These are phyloP conservation scores for Quillaja saponaria DNA, from an alignment of 306 rosid genomes.

Conservation along the genomic window DNA sequence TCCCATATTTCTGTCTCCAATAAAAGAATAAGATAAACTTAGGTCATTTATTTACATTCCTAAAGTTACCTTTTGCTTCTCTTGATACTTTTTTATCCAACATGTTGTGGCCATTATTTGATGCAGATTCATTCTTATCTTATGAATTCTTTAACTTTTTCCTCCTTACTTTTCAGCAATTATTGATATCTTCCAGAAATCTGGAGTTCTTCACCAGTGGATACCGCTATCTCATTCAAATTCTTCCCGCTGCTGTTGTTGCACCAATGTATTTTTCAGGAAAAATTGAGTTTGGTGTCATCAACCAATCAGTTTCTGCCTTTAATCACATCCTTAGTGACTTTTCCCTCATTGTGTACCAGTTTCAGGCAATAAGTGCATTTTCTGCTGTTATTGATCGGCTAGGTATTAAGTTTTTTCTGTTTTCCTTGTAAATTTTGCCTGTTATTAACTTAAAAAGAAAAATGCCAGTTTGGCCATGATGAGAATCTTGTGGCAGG, in stretches of 20 bases:
- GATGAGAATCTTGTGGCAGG: no score
- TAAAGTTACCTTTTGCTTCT: no score
- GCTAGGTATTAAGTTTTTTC: constrained; percentile 58
- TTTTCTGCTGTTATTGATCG: constrained; percentile 96
- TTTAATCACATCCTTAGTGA: constrained; percentile 93
- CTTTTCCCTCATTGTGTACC: constrained; percentile 87
- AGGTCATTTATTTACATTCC: no score
- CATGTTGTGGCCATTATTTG: neutral
- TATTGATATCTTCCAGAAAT: constrained; percentile 90
- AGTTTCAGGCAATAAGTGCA: constrained; percentile 89
- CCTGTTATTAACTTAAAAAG: neutral
- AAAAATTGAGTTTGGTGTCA: constrained; percentile 95
- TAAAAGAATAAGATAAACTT: no score
- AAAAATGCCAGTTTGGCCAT: neutral
- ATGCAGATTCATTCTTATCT: constrained; percentile 14
- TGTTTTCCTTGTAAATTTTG: constrained; percentile 24
- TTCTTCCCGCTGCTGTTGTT: constrained; percentile 98
- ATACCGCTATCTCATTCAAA: constrained; percentile 85
- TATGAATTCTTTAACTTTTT: constrained; percentile 12
- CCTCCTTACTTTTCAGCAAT: constrained; percentile 53
- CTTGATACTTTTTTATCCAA: no score
- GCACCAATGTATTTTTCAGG: constrained; percentile 98
- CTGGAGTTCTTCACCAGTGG: constrained; percentile 93
- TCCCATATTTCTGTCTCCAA: no score
- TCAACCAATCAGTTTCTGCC: constrained; percentile 95